A percentile compares a stretch with the other conserved stretches of the same genome.
Conservation (phyloP, 2,329 filamentous ascomycete genomes). For the Xylaria sp. region DNA sequence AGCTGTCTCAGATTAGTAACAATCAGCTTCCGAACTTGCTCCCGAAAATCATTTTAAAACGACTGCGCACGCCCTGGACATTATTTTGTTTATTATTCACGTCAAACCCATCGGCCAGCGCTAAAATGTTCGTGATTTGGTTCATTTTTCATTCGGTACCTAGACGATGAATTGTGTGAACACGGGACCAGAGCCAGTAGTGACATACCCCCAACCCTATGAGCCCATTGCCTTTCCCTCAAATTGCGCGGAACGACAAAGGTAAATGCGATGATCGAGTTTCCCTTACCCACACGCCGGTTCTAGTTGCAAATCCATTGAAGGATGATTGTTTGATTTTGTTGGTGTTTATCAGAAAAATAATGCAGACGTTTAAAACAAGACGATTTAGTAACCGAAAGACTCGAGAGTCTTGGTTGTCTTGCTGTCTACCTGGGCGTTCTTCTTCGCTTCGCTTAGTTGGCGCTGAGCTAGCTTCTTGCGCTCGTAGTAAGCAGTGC, state of each 20-base stretch:
- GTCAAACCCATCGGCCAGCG: slow-evolving; percentile 26
- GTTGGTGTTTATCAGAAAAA: slow-evolving; percentile 48
- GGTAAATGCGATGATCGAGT: slow-evolving; percentile 51
- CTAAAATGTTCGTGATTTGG: slow-evolving; percentile 44
- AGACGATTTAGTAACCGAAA: slow-evolving; percentile 82
- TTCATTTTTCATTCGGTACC: slow-evolving; percentile 52
- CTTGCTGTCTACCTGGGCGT: slow-evolving; percentile 85
- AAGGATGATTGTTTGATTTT: slow-evolving; percentile 47
- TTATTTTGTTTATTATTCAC: slow-evolving; percentile 26
- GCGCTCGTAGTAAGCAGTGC: slow-evolving; percentile 98
- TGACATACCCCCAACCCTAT: slow-evolving; percentile 48
- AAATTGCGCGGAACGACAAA: slow-evolving; percentile 49
- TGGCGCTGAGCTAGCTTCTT: slow-evolving; percentile 97
- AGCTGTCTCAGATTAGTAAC: slow-evolving; percentile 18
- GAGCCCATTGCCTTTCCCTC: slow-evolving; percentile 49
- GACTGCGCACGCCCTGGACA: slow-evolving; percentile 14
- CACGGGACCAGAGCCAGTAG: slow-evolving; percentile 50
- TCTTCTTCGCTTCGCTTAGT: slow-evolving; percentile 92
- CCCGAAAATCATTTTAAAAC: slow-evolving; percentile 7
- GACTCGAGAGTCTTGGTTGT: slow-evolving; percentile 87
- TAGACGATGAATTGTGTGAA: slow-evolving; percentile 51
- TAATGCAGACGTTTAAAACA: slow-evolving; percentile 47
- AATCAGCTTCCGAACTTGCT: slow-evolving; percentile 13
- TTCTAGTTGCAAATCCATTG: slow-evolving; percentile 52
- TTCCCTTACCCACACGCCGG: slow-evolving; percentile 52